Base-by-base conservation (phyloP, 2,329 filamentous ascomycete species). In the Rhynchosporium agropyri region DNA sequence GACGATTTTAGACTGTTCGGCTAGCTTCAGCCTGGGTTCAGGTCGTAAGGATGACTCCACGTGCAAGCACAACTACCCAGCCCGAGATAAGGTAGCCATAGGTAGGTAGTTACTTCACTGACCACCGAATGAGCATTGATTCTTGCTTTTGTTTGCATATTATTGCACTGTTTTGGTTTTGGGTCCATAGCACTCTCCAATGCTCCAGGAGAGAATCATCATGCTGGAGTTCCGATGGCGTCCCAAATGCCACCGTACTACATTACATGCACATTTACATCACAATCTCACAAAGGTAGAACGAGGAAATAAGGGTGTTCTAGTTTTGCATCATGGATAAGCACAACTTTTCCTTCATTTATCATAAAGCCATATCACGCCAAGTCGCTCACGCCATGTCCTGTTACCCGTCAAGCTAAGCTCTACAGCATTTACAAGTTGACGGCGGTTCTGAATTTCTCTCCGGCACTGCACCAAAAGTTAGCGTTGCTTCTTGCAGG, bases 401-500 rank as follows among this genome's bases (percentile, higher is more conserved):
- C 59, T 61, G 57, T 60, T 63, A 46, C 15, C 62, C 46, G 51
- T 67, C 58, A 29, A n/a, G 31, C 20, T 43, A 20, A 31, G 49
- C 33, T 31, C 36, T 9, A 36, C 53, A 57, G 51, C 45, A 63
- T 66, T 87, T 91, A 96, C 80, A 97, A 79, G 83, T 91, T 93
- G 75, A 97, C 89, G 68, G 94, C 82, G 73, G 81, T 92, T 83
- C 94, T 90, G 91, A 98, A 99, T 77, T 92, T 92, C 76, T 84
- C 81, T 73, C 95, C 95, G 73, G 94, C 93, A 78, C 48, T 50
- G 48, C 48, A 33, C 33, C 28, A 13, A 50, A 50, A 20, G 10
- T 50, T 50, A 50, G 48, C 10, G 10, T 13, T 50, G 28, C 48
- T 50, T 29, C 12, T 1, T 20, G 20, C 20, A 20, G 20, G 20